Base-by-base conservation (phyloP, 1,139 yeast genomes). In the Kodamaea alishanica region DNA sequence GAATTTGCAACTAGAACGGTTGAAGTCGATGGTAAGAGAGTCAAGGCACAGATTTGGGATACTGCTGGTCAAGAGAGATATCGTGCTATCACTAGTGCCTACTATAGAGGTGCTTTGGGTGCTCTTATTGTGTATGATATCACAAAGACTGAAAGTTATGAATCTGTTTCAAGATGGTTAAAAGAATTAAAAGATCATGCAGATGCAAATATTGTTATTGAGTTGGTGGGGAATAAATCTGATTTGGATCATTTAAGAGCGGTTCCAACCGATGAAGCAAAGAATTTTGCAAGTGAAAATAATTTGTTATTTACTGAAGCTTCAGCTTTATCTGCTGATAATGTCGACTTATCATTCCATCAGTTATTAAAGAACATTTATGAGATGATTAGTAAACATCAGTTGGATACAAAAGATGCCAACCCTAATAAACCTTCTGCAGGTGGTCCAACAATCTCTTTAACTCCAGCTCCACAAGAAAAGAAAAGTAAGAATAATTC, bases 41-140 rank as follows among this genome's bases (percentile, higher is more conserved):
- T 94, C 57, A 92, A 92, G 65, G 97, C 97, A 6, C 98, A 94
- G 65, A 89, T 92, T 58, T 92, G 98, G 98, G 98, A 92, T 63
- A 92, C 98, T 24, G 98, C 98, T 2, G 98, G 98, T 44, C 98
- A 92, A 70, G 98, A 92, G 66, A 80, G 98, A 60, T 92, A 92
- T 70, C 80, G 98, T 55, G 97, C 98, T 38, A 92, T 92, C 58
- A 94, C 98, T 30, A 83, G 95, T 45, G 98, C 97, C 9, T 92
- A 92, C 69, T 92, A 92, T 63, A 77, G 98, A 60, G 98, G 98
- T 34, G 98, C 98, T 0, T 96, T 90, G 37, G 98, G 98, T 38
- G 98, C 98, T 2, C 73, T 92, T 54, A 84, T 92, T 46, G 96
- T 92, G 49, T 92, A 92, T 65, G 98, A 92, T 67, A 90, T 92